phyloP scores from a whole-genome alignment of 257 asterid genomes.

The Ocimum tenuiflorum region DNA sequence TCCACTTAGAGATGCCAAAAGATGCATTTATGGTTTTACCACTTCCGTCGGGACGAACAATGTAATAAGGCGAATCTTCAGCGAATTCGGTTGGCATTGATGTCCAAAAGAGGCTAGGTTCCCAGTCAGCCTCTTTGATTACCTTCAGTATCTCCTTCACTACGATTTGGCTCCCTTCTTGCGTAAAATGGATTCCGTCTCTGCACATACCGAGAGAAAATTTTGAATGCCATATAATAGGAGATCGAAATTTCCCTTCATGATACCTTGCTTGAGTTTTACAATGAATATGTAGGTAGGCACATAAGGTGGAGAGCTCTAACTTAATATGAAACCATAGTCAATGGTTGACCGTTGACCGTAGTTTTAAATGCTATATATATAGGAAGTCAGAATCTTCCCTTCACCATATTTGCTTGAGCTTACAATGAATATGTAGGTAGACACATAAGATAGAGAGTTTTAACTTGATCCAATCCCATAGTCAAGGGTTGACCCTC shows the following conservation, averaged over 20 bases:
- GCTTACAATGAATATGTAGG: too few relatives aligned
- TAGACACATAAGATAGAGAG: too few relatives aligned
- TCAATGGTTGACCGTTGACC: too few relatives aligned
- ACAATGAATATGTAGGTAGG: too few relatives aligned
- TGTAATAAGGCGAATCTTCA: slow-evolving; percentile 37
- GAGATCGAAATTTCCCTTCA: neutral
- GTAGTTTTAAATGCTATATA: too few relatives aligned
- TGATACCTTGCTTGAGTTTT: neutral
- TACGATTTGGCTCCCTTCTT: slow-evolving; percentile 47
- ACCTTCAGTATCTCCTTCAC: slow-evolving; percentile 54
- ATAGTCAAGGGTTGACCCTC: too few relatives aligned
- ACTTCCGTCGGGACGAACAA: slow-evolving; percentile 30
- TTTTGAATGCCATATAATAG: neutral
- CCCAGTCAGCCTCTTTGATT: slow-evolving; percentile 47
- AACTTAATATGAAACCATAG: too few relatives aligned
- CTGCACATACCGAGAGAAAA: slow-evolving; percentile 20
- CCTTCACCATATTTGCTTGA: too few relatives aligned
- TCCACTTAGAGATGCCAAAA: slow-evolving; percentile 27
- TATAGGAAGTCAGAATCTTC: too few relatives aligned
- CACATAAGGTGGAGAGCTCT: too few relatives aligned
- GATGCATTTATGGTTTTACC: slow-evolving; percentile 33
- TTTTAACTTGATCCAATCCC: too few relatives aligned
- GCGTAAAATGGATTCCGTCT: slow-evolving; percentile 57
- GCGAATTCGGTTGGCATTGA: slow-evolving; percentile 43
- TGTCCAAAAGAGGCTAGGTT: slow-evolving; percentile 52